phyloP scores from a whole-genome alignment of 2,329 filamentous ascomycete genomes.

The Aspergillus versicolor region DNA sequence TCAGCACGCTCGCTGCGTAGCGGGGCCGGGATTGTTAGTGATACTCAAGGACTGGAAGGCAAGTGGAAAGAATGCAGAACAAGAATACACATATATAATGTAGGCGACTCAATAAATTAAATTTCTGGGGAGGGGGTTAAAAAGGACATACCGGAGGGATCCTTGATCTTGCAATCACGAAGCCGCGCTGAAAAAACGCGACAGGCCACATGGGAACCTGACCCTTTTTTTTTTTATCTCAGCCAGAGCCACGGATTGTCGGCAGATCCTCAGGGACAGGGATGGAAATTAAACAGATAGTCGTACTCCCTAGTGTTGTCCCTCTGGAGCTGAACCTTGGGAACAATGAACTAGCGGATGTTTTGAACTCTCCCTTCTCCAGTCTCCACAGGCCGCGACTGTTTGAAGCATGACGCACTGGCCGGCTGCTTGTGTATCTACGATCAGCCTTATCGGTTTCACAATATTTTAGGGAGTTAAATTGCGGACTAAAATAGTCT shows the following conservation, averaged over 20 bases:
- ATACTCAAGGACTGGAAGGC: conserved; percentile 6
- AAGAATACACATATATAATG: neutral
- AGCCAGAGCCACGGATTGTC: neutral
- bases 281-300: neutral
- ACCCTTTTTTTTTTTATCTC: conserved; percentile 4
- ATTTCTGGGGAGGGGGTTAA: neutral
- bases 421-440: conserved; percentile 29
- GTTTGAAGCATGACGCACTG: conserved; percentile 35
- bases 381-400: conserved; percentile 29
- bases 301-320: conserved; percentile 12
- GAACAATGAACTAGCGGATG: conserved; percentile 22
- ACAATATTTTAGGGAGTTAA: neutral
- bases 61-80: neutral
- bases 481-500: neutral
- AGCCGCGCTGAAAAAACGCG: conserved; percentile 20
- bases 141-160: conserved; percentile 26
- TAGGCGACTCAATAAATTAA: neutral
- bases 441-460: conserved; percentile 34
- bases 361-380: conserved; percentile 35
- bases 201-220: conserved; percentile 21
- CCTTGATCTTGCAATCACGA: conserved; percentile 26
- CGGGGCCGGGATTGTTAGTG: conserved; percentile 12
- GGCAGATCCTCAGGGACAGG: neutral
- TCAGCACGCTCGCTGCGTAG: conserved; percentile 26
- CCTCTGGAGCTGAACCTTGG: conserved; percentile 13